Conservation (phyloP, 805 yeast genomes). For the Sungouiozyma intestinalis region DNA sequence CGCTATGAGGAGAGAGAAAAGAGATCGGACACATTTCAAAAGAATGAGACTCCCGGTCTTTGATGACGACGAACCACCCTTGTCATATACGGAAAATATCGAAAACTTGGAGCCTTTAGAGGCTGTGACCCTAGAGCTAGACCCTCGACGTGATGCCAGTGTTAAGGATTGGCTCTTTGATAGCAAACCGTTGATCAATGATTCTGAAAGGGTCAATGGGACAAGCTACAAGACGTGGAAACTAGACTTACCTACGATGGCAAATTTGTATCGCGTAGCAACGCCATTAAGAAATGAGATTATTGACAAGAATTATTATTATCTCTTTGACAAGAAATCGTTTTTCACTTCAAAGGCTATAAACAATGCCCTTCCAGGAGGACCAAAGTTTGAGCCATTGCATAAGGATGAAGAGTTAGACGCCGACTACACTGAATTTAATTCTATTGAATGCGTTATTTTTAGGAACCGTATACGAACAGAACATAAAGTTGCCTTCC, state of each 20-base stretch:
- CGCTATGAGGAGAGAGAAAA: constrained; percentile 87
- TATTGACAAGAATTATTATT: constrained; percentile 47
- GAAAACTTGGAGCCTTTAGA: constrained; percentile 64
- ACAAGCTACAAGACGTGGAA: constrained; percentile 69
- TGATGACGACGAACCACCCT: constrained; percentile 95
- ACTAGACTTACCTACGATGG: constrained; percentile 49
- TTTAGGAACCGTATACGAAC: constrained; percentile 68
- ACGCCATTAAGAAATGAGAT: constrained; percentile 59
- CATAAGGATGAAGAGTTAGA: constrained; percentile 48
- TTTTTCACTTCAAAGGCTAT: constrained; percentile 87
- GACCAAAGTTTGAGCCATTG: constrained; percentile 90
- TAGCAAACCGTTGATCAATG: constrained; percentile 57
- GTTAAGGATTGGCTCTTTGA: constrained; percentile 76
- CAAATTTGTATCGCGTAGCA: constrained; percentile 55
- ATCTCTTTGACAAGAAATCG: constrained; percentile 67
- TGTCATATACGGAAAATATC: constrained; percentile 71
- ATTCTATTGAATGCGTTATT: constrained; percentile 77
- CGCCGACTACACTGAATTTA: constrained; percentile 84
- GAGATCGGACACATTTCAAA: constrained; percentile 81
- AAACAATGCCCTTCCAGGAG: constrained; percentile 83
- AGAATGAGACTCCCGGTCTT: constrained; percentile 92
- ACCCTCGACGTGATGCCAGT: constrained; percentile 48
- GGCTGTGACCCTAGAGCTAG: constrained; percentile 59
- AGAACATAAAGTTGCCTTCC: constrained; percentile 80
- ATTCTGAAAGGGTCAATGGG: constrained; percentile 51